A percentile compares a stretch with the other conserved stretches of the same genome.
phyloP scores from a whole-genome alignment of 352 stramenopile genomes.

The Globisporangium cystogenes region DNA sequence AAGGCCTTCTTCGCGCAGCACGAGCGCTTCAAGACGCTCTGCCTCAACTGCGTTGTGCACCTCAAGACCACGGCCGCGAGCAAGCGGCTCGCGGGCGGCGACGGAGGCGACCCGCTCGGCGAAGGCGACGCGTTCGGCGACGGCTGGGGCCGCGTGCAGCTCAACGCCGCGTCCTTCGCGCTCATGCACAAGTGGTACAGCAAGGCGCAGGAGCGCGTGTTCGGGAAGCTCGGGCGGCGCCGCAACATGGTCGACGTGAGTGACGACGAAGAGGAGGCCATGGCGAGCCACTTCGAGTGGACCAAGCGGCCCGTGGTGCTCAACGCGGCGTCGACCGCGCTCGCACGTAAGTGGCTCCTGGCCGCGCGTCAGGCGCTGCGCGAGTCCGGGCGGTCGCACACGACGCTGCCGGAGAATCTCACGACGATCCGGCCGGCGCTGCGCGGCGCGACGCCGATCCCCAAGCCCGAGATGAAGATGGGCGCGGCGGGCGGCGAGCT shows the following conservation, averaged over 20 bases:
- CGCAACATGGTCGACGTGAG: constrained; percentile 70
- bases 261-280: constrained; percentile 82
- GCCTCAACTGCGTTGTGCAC: constrained; percentile 89
- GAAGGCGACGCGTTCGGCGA: constrained; percentile 29
- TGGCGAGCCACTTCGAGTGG: constrained; percentile 67
- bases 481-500: constrained; percentile 53
- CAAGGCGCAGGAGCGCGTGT: constrained; percentile 87
- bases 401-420: constrained; percentile 41
- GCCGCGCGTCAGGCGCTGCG: constrained; percentile 54
- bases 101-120: constrained; percentile 18
- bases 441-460: constrained; percentile 47
- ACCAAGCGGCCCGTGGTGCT: constrained; percentile 63
- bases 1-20: constrained; percentile 94
- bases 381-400: constrained; percentile 31
- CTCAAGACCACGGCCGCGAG: constrained; percentile 34
- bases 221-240: constrained; percentile 60
- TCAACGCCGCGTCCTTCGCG: constrained; percentile 84
- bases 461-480: constrained; percentile 72
- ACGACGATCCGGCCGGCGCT: constrained; percentile 39
- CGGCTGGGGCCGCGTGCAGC: constrained; percentile 35
- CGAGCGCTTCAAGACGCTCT: constrained; percentile 94
- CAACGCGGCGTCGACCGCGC: constrained; percentile 73
- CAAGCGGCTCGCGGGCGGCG: constrained; percentile 17
- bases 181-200: constrained; percentile 92
- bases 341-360: constrained; percentile 81